Base-by-base conservation (phyloP, 2,329 filamentous ascomycete genomes). In the Arthrobotrys sinensis region DNA sequence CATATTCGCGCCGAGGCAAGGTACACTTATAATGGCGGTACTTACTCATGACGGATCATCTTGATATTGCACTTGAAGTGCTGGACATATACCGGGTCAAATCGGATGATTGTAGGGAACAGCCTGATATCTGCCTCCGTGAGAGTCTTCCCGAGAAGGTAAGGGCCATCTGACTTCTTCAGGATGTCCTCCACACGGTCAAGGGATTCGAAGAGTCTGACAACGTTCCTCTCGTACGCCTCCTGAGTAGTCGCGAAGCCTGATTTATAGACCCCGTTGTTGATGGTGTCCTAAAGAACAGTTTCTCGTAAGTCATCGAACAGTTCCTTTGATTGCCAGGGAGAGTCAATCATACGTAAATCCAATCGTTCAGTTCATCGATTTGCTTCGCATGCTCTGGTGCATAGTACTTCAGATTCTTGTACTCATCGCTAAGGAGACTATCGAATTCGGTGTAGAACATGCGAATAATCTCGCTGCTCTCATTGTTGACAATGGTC, bases 401-500 rank as follows among this genome's bases (percentile, higher is more conserved):
- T 0, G 94, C 93, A 83, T 92, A 92, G 46, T 94, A 87, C 53
- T 91, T 88, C 4, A 94, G 83, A 1, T 85, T 84, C 70, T 88
- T 88, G 83, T 89, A 88, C 82, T 90, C 84, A 1, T 88, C 86
- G 0, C 88, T 88, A 24, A 94, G 83, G 40, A 93, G 83, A 80
- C 89, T 88, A 84, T 98, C 91, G 83, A 98, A 98, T 84, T 90
- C 92, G 48, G 88, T 88, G 83, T 92, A 92, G 79, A 97, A 87
- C 92, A 97, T 97, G 83, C 94, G 91, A 84, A 97, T 90, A 83
- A 97, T 97, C 86, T 97, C 94, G 81, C 91, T 91, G 84, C 92
- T 93, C 88, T 97, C 94, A 81, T 97, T 97, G 88, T 88, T 96
- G 79, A 97, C 94, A 82, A 97, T 96, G 38, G 86, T 89, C 82